Base-by-base conservation (phyloP, 805 yeast genomes). In the Metschnikowia shivogae region DNA sequence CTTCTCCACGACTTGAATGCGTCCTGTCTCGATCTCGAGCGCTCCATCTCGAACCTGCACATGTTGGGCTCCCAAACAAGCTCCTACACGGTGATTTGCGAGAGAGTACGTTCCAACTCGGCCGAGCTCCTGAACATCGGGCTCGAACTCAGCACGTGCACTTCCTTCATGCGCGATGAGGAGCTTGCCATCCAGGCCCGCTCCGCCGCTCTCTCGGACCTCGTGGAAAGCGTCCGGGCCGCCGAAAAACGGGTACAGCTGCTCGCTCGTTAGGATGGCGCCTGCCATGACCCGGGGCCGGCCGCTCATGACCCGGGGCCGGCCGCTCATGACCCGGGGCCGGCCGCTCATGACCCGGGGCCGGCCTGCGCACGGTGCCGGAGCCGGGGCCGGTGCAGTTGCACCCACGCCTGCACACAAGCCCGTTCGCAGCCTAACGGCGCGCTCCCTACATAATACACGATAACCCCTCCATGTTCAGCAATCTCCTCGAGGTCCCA, bases 221-320 rank as follows among this genome's bases (percentile, higher is more conserved):
- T 56, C 37, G 67, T 62, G 11, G 68, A 65, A 27, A 48, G 45
- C 6, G 40, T 53, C 3, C 40, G 40, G 28, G 47, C 39, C 4
- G 50, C 50, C 2, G 57, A 49, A 26, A 20, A 32, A 8, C 20
- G 54, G n/a, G 49, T 39, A 2, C 30, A 42, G 4, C 8, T 19
- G 10, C 35, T 14, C 11, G 19, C 2, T 17, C 17, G 17, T 17
- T n/a, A n/a, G n/a, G n/a, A n/a, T n/a, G n/a, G n/a, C n/a, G n/a
- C n/a, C n/a, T n/a, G n/a, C n/a, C n/a, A n/a, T n/a, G n/a, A n/a
- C n/a, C n/a, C n/a, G n/a, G n/a, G n/a, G n/a, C n/a, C n/a, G n/a
- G n/a, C n/a, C n/a, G n/a, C n/a, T n/a, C n/a, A n/a, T n/a, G n/a
- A n/a, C n/a, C n/a, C n/a, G n/a, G n/a, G n/a, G n/a, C n/a, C n/a